A percentile compares a stretch with the other conserved stretches of the same genome.
phyloP scores from a whole-genome alignment of 2,329 filamentous ascomycete species.

The Aureobasidium sp. region DNA sequence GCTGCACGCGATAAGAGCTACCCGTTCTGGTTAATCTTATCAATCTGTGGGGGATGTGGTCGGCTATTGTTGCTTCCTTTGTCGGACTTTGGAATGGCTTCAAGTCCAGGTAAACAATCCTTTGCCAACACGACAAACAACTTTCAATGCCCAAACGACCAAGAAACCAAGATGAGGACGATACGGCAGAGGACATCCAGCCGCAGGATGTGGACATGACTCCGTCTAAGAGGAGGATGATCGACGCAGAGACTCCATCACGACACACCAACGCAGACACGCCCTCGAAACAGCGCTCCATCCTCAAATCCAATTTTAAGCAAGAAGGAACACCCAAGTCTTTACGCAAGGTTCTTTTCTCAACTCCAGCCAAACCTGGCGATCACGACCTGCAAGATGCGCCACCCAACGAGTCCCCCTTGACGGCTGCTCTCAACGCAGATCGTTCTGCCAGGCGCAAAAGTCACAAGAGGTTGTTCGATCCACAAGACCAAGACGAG shows the following conservation, averaged over 20 bases:
- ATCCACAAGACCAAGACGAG: constrained; percentile 62
- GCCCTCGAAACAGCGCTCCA: constrained; percentile 26
- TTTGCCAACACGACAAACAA: not conserved
- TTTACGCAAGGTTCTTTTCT: constrained; percentile 40
- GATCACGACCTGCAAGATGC: constrained; percentile 27
- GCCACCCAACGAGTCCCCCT: constrained; percentile 42
- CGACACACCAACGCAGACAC: constrained; percentile 8
- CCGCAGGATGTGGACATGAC: not conserved
- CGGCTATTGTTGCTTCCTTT: constrained; percentile 1
- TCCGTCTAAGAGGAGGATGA: constrained; percentile 1
- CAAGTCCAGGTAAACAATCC: not conserved
- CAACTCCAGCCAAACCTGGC: constrained; percentile 35
- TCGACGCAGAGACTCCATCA: constrained; percentile 8
- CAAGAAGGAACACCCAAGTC: constrained; percentile 37
- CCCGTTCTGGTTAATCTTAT: not conserved
- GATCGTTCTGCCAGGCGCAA: constrained; percentile 84
- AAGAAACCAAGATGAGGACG: constrained; percentile 2
- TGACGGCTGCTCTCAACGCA: constrained; percentile 60
- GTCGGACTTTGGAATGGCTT: not conserved
- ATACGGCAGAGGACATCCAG: not conserved
- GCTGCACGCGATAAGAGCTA: not conserved
- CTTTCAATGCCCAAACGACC: constrained; percentile 16
- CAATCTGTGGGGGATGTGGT: not conserved
- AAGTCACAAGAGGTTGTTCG: constrained; percentile 69
- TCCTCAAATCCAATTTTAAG: constrained; percentile 26